Conservation (phyloP, 352 stramenopile genomes). For the Globisporangium paddicum region DNA sequence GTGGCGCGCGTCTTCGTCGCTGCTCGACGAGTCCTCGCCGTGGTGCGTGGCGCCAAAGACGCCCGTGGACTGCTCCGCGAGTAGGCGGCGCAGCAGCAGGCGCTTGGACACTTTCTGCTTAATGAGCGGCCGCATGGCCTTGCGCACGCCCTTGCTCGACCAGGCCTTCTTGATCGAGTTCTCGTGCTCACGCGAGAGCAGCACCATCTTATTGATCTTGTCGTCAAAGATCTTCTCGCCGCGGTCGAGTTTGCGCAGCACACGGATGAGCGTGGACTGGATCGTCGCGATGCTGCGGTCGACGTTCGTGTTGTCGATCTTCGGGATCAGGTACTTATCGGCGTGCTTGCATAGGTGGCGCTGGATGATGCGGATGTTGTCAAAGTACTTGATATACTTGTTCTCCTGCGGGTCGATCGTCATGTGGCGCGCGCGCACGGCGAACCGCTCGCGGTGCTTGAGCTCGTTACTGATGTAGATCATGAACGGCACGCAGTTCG, state of each 20-base stretch:
- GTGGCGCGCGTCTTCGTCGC: conserved; percentile 61
- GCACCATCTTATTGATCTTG: conserved; percentile 79
- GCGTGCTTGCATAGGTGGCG: conserved; percentile 81
- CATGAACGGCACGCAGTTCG: conserved; percentile 82
- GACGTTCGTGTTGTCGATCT: conserved; percentile 89
- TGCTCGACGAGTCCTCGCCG: conserved; percentile 69
- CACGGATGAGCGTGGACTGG: conserved; percentile 79
- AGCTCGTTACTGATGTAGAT: conserved; percentile 90
- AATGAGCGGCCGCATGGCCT: conserved; percentile 80
- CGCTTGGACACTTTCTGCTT: conserved; percentile 87
- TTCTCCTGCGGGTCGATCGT: conserved; percentile 86
- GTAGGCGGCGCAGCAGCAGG: conserved; percentile 61
- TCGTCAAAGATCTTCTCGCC: conserved; percentile 71
- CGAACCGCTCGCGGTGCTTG: conserved; percentile 84
- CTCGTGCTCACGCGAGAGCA: conserved; percentile 82
- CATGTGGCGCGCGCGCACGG: conserved; percentile 82
- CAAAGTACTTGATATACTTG: conserved; percentile 91
- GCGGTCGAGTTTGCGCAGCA: conserved; percentile 73
- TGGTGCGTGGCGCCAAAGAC: conserved; percentile 26
- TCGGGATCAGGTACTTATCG: conserved; percentile 82
- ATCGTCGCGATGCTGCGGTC: conserved; percentile 84
- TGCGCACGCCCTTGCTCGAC: conserved; percentile 83
- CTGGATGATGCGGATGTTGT: conserved; percentile 89
- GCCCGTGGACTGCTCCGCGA: conserved; percentile 63
- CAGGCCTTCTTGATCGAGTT: conserved; percentile 87